phyloP scores from a whole-genome alignment of 2,329 filamentous ascomycete species.

The Magnaporthiopsis rhizophila region DNA sequence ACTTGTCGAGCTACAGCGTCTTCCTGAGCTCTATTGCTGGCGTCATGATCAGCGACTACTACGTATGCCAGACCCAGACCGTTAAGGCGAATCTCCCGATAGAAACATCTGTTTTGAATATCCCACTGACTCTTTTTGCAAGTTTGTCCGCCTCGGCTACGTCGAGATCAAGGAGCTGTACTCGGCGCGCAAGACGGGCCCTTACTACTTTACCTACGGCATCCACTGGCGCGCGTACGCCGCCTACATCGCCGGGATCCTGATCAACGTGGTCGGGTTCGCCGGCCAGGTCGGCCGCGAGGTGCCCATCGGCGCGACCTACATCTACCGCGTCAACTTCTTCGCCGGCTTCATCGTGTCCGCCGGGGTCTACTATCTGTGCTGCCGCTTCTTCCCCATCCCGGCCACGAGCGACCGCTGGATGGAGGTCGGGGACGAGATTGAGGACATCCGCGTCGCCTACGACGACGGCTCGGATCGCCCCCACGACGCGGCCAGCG shows the following conservation, averaged over 20 bases:
- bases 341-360: conserved; percentile 76
- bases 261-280: conserved; percentile 89
- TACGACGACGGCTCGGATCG: conserved; percentile 25
- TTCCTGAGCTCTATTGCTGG: conserved; percentile 91
- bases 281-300: conserved; percentile 65
- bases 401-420: conserved; percentile 67
- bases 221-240: conserved; percentile 78
- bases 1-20: conserved; percentile 84
- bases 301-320: conserved; percentile 71
- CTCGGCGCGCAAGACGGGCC: conserved; percentile 55
- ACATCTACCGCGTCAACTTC: conserved; percentile 88
- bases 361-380: conserved; percentile 54
- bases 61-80: conserved; percentile 26
- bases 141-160: conserved; percentile 69
- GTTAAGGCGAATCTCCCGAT: too few species aligned
- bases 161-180: conserved; percentile 73
- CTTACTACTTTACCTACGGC: conserved; percentile 68
- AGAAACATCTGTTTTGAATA: neutral
- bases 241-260: conserved; percentile 74
- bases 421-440: conserved; percentile 65
- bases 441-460: conserved; percentile 43
- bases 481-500: conserved; percentile 3
- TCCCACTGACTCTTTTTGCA: neutral
- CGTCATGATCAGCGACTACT: conserved; percentile 87
- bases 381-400: conserved; percentile 64